Percentiles rank a stretch among this genome's conserved stretches.
phyloP scores from a whole-genome alignment of 2,329 filamentous ascomycete genomes.

The Trichoderma oligosporum region DNA sequence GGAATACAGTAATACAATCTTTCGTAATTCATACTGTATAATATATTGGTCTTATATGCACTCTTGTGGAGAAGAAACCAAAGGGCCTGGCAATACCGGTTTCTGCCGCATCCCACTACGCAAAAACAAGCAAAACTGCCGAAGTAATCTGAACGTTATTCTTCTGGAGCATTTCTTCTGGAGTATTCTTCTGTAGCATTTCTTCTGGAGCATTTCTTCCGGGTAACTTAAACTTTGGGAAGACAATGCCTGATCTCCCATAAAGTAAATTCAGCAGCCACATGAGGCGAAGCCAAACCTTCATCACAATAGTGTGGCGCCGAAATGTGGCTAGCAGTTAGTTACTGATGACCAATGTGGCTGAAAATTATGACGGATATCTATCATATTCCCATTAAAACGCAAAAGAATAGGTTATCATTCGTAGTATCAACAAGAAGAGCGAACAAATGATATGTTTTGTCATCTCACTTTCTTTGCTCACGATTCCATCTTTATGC shows the following conservation, averaged over 20 bases:
- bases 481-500: background rate
- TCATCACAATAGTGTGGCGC: background rate
- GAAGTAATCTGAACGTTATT: too few relatives aligned
- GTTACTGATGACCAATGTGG: background rate
- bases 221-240: background rate
- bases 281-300: background rate
- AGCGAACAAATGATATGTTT: background rate
- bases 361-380: too few relatives aligned
- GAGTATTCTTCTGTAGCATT: too few relatives aligned
- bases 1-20: too few relatives aligned
- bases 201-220: constrained; percentile 6
- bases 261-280: background rate
- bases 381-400: too few relatives aligned
- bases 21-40: too few relatives aligned
- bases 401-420: too few relatives aligned
- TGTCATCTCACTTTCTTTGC: background rate
- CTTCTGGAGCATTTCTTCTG: constrained; percentile 6
- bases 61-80: too few relatives aligned
- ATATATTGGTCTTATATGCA: too few relatives aligned
- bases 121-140: background rate
- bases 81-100: background rate
- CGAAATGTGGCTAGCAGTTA: background rate
- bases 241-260: background rate
- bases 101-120: background rate
- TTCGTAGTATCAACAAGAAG: background rate